Conservation (phyloP, 306 rosid species). For the Rubus parviflorus region DNA sequence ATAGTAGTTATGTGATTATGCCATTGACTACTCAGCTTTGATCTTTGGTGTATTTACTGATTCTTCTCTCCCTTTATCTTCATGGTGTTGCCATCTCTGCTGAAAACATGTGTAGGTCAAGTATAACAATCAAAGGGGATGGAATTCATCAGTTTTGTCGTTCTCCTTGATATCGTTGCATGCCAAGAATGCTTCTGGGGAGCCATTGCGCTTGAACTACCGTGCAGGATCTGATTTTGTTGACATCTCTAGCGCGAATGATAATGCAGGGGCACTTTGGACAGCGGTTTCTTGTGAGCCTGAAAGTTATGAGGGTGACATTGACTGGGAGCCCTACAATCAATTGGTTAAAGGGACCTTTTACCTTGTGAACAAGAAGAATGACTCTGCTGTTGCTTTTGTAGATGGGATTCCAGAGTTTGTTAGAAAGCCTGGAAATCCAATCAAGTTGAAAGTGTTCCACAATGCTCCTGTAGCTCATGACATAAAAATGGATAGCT, state of each 20-base stretch:
- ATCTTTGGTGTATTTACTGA: conserved; percentile 6
- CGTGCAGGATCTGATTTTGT: conserved; percentile 74
- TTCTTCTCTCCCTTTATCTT: neutral
- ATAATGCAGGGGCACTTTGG: conserved; percentile 67
- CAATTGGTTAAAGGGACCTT: conserved; percentile 54
- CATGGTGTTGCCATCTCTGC: neutral
- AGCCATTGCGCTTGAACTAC: conserved; percentile 71
- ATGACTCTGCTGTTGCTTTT: conserved; percentile 76
- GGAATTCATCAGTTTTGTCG: conserved; percentile 69
- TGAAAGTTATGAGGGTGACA: conserved; percentile 49
- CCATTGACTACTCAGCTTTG: neutral
- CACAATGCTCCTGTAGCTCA: conserved; percentile 37
- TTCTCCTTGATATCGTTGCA: conserved; percentile 80
- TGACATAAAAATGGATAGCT: conserved; percentile 41
- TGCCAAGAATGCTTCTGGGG: conserved; percentile 71
- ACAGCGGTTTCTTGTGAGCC: conserved; percentile 44
- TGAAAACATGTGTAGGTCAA: conserved; percentile 57
- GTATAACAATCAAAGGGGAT: conserved; percentile 52
- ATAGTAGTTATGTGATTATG: neutral
- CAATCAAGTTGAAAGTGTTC: conserved; percentile 82
- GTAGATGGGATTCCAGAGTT: conserved; percentile 79
- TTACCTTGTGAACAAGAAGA: conserved; percentile 77
- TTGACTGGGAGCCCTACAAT: conserved; percentile 62
- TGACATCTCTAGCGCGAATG: conserved; percentile 61
- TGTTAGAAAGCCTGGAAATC: conserved; percentile 86